Evolutionary conservation across 106 monocot species (phyloP).

Genomic region (Allium sativum): DNA sequence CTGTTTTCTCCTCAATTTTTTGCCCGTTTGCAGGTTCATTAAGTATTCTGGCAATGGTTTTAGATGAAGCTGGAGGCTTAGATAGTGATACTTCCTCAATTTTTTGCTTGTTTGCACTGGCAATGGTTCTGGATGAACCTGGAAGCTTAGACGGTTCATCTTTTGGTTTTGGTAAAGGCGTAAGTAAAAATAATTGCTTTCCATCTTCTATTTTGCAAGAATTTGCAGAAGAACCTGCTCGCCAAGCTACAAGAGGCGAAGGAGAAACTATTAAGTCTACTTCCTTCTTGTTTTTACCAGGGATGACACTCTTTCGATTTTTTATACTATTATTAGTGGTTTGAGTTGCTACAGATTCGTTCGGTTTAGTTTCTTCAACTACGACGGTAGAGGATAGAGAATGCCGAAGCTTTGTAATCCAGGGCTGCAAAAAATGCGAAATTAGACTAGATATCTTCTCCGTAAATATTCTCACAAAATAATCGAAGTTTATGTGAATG

Average conservation of each 20-base stretch:
- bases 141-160: slow-evolving; percentile 10
- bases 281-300: slow-evolving; percentile 8
- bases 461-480: neutral
- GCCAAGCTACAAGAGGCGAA: slow-evolving; percentile 90
- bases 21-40: neutral
- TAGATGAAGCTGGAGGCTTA: slow-evolving; percentile 15
- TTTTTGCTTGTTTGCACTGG: neutral
- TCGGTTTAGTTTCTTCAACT: slow-evolving; percentile 1
- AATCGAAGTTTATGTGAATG: neutral
- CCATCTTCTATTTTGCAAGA: slow-evolving; percentile 39
- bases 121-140: slow-evolving; percentile 17
- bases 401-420: slow-evolving; percentile 52
- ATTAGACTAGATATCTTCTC: neutral
- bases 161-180: slow-evolving; percentile 64
- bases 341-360: neutral
- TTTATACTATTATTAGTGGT: slow-evolving; percentile 13
- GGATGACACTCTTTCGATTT: slow-evolving; percentile 1
- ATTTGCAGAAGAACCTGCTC: slow-evolving; percentile 29
- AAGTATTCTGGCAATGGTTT: slow-evolving; percentile 8
- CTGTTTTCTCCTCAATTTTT: no score
- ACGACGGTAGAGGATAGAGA: slow-evolving; percentile 8
- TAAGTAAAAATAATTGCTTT: slow-evolving; percentile 75
- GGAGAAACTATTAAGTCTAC: slow-evolving; percentile 60
- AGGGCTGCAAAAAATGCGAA: slow-evolving; percentile 31
- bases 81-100: slow-evolving; percentile 1